Evolutionary conservation across 495 filamentous ascomycete genomes (phyloP).

Genomic region (Xylaria palmicola): DNA sequence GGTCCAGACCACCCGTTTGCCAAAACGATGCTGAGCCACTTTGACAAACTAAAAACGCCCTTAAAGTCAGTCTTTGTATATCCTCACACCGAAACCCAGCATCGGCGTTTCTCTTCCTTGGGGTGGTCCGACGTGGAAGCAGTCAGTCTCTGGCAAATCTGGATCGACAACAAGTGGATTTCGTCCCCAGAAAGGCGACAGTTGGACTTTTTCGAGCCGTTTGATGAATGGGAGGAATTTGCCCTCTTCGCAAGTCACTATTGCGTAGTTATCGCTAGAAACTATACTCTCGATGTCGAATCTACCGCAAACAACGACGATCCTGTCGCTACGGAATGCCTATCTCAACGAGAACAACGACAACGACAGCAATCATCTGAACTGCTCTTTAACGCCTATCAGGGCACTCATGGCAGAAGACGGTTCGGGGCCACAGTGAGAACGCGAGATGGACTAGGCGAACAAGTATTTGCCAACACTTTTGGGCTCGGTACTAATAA

Average conservation of each 20-base stretch:
- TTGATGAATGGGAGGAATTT: conserved; percentile 97
- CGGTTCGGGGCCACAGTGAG: conserved; percentile 41
- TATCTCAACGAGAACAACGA: background rate
- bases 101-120: conserved; percentile 58
- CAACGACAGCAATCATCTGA: background rate
- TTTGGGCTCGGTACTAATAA: conserved; percentile 63
- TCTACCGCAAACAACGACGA: background rate
- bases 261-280: conserved; percentile 68
- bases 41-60: conserved; percentile 74
- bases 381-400: conserved; percentile 25
- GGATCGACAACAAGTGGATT: conserved; percentile 66
- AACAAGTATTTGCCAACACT: conserved; percentile 36
- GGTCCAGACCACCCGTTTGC: conserved; percentile 81
- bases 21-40: conserved; percentile 82
- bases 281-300: background rate
- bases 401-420: conserved; percentile 37
- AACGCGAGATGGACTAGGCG: conserved; percentile 18
- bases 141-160: conserved; percentile 74
- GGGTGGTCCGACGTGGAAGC: conserved; percentile 64
- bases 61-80: conserved; percentile 71
- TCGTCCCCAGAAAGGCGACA: conserved; percentile 49
- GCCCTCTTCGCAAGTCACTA: conserved; percentile 84
- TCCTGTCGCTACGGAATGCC: background rate
- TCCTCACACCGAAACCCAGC: conserved; percentile 62
- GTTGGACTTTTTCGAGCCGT: conserved; percentile 72